phyloP scores from a whole-genome alignment of 345 rosid genomes.

The Streptanthus diversifolius region DNA sequence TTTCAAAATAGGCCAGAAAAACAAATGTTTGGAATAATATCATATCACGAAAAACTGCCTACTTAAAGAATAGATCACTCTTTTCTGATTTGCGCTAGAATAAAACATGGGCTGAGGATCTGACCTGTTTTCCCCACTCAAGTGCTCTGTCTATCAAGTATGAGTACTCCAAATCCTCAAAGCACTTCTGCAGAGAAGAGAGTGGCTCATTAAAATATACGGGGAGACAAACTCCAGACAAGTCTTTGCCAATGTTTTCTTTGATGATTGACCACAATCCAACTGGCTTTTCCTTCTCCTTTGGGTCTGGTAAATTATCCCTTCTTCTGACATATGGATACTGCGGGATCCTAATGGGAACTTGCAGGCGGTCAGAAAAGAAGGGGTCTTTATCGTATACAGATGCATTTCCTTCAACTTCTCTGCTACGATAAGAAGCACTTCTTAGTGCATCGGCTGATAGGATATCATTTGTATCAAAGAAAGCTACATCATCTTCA shows the following conservation, averaged over 20 bases:
- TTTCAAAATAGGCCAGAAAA: neutral
- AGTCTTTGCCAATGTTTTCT: conserved; percentile 97
- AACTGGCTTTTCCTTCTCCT: conserved; percentile 94
- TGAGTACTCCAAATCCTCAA: conserved; percentile 97
- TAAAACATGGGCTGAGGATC: conserved; percentile 38
- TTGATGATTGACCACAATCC: conserved; percentile 98
- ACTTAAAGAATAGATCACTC: conserved; percentile 24
- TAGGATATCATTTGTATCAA: conserved; percentile 86
- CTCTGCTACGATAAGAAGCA: conserved; percentile 86
- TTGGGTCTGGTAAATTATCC: conserved; percentile 88
- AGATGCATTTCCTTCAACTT: conserved; percentile 53
- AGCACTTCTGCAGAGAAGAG: conserved; percentile 95
- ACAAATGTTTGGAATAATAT: neutral
- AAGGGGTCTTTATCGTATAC: conserved; percentile 54
- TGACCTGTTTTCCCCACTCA: conserved; percentile 98
- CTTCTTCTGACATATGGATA: conserved; percentile 86
- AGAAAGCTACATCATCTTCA: conserved; percentile 74
- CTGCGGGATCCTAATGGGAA: conserved; percentile 51
- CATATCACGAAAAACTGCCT: neutral
- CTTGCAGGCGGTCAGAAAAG: conserved; percentile 53
- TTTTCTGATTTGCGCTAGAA: conserved; percentile 35
- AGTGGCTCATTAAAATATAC: conserved; percentile 97
- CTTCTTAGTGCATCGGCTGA: conserved; percentile 85
- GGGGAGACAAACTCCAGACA: conserved; percentile 98
- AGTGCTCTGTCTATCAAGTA: conserved; percentile 82